Evolutionary conservation across 495 filamentous ascomycete genomes (phyloP).

Genomic region (Talaromyces trachyspermus): DNA sequence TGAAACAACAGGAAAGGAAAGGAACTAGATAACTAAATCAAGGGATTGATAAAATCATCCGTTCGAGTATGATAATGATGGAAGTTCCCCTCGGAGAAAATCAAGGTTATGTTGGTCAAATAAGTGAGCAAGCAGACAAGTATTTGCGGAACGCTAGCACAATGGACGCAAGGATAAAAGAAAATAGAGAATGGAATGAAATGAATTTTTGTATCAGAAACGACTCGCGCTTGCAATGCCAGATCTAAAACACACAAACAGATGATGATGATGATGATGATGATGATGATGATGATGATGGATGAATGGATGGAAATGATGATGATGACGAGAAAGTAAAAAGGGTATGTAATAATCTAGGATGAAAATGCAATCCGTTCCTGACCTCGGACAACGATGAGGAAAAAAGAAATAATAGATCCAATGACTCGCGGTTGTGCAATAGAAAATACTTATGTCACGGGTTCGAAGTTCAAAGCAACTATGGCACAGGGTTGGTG

Average conservation of each 20-base stretch:
- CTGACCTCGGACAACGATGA: constrained; percentile 4
- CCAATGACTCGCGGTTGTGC: constrained; percentile 3
- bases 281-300: neutral
- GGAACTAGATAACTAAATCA: too few species aligned
- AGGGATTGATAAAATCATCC: too few species aligned
- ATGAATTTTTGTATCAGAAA: constrained; percentile 25
- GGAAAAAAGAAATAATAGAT: constrained; percentile 5
- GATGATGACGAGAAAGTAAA: neutral
- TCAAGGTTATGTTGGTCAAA: neutral
- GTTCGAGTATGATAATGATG: too few species aligned
- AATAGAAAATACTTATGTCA: constrained; percentile 4
- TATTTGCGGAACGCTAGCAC: constrained; percentile 5
- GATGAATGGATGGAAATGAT: neutral
- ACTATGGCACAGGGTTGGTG: constrained; percentile 8
- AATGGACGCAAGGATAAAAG: constrained; percentile 6
- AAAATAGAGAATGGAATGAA: constrained; percentile 15
- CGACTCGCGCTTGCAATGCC: constrained; percentile 48
- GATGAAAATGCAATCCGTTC: constrained; percentile 7
- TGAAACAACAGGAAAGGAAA: too few species aligned
- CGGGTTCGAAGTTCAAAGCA: neutral
- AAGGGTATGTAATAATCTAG: constrained; percentile 12
- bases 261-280: constrained; percentile 4
- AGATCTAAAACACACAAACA: constrained; percentile 23
- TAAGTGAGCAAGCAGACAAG: constrained; percentile 1
- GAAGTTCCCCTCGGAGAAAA: too few species aligned